A percentile compares a stretch with the other conserved stretches of the same genome.
Conservation (phyloP, 306 rosid species). For the Corylus heterophylla region DNA sequence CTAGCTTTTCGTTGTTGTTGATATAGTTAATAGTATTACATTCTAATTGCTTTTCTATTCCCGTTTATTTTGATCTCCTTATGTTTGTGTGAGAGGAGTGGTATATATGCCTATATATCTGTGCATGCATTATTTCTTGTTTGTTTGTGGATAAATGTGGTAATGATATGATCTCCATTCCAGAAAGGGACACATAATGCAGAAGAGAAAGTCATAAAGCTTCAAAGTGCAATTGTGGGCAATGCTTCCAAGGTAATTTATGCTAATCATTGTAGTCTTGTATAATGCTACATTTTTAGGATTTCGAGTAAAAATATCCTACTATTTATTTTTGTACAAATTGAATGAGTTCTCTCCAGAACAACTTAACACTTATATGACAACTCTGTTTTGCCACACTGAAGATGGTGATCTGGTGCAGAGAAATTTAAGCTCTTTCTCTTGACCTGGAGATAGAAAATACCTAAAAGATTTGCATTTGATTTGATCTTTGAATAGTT, state of each 20-base stretch:
- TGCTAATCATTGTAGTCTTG: slow-evolving; percentile 15
- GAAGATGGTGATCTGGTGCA: background rate
- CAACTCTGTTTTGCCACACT: background rate
- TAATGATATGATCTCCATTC: slow-evolving; percentile 7
- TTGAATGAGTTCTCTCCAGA: background rate
- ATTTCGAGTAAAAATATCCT: background rate
- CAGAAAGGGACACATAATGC: slow-evolving; percentile 73
- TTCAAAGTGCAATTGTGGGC: slow-evolving; percentile 74
- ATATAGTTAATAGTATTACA: background rate
- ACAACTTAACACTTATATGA: background rate
- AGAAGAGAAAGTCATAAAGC: slow-evolving; percentile 65
- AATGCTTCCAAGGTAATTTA: slow-evolving; percentile 83
- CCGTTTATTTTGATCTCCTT: background rate
- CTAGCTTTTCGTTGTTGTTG: background rate
- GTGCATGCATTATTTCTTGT: background rate
- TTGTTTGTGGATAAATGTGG: slow-evolving; percentile 9
- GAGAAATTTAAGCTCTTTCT: background rate
- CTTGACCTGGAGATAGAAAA: background rate
- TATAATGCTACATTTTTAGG: slow-evolving; percentile 6
- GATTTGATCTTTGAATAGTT: background rate
- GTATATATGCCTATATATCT: background rate
- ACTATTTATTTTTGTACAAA: background rate
- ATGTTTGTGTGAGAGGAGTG: no score
- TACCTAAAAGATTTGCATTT: background rate
- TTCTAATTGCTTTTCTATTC: background rate